Evolutionary conservation across 257 asterid genomes (phyloP), one percentile per base, ranked within the genome.

Genomic region (Henckelia pumila): DNA sequence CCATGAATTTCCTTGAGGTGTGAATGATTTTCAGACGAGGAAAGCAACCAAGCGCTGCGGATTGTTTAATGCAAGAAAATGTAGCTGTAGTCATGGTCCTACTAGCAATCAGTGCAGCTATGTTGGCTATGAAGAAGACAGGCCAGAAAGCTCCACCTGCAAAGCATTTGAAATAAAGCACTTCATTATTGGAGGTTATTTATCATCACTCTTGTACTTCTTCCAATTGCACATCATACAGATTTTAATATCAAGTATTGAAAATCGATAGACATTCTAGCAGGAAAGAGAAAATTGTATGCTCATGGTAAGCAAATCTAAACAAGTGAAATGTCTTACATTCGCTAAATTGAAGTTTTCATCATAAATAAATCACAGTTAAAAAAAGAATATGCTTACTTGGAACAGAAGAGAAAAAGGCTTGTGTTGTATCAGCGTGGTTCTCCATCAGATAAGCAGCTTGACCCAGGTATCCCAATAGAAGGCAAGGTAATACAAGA

Each of bases 61-160:
- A 87, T 73, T 94, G 99, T 71, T 94, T 91, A 49, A 94, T 87
- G 78, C 97, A 91, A 44, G 99, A 89, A 82, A 94, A 94, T 47
- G 96, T 88, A 16, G 98, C 98, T 56, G 99, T 88, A 57, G 96
- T 91, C 96, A 87, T 91, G 50, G 98, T 89, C 82, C 97, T 82
- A 83, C 99, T 94, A 74, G 99, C 99, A 74, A 94, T 89, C 77
- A 94, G 73, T 32, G 99, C 99, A 71, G 99, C 99, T 69, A 89
- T 68, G 75, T 87, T 91, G 71, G 99, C 95, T 72, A 94, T 91
- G 74, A 94, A 68, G 71, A 94, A 83, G 73, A 94, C 91, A 23
- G 96, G 97, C 99, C 99, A 94, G 82, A 85, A 94, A 74, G 82
- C 89, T 70, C 92, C 92, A 85, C 83, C 99, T 93, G 95, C 80